Conservation (phyloP, 371 early-diverging fungal genomes). For the Catenaria anguillulae region DNA sequence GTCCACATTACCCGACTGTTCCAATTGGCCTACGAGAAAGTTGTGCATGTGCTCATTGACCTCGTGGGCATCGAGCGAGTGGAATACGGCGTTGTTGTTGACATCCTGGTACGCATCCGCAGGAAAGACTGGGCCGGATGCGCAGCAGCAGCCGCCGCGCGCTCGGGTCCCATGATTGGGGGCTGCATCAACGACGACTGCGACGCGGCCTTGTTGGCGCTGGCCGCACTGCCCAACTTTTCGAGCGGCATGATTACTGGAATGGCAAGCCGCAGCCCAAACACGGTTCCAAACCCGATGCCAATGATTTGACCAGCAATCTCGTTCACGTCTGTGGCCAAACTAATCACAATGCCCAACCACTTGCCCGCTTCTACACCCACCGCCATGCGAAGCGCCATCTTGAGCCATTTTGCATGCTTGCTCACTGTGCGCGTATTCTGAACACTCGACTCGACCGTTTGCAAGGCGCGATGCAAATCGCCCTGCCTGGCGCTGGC, state of each 20-base stretch:
- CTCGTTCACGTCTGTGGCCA: constrained; percentile 1
- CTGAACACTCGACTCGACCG: constrained; percentile 1
- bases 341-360: background rate
- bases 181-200: too few relatives aligned
- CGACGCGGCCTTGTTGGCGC: too few relatives aligned
- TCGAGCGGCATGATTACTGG: background rate
- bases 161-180: too few relatives aligned
- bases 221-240: too few relatives aligned
- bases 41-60: constrained; percentile 3
- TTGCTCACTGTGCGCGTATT: background rate
- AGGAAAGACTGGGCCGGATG: too few relatives aligned
- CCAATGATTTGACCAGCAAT: background rate
- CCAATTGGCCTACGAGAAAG: background rate
- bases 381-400: constrained; percentile 5
- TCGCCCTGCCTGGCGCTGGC: background rate
- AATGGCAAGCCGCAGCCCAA: constrained; percentile 4
- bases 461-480: background rate
- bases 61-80: background rate
- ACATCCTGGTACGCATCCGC: background rate
- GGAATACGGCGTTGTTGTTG: background rate
- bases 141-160: too few relatives aligned
- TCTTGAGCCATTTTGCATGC: constrained; percentile 2
- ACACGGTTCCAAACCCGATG: constrained; percentile 5
- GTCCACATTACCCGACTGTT: background rate
- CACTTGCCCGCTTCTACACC: constrained; percentile 6